Evolutionary conservation across 371 early-diverging fungal species (phyloP).

Genomic region (Mortierella sp.): DNA sequence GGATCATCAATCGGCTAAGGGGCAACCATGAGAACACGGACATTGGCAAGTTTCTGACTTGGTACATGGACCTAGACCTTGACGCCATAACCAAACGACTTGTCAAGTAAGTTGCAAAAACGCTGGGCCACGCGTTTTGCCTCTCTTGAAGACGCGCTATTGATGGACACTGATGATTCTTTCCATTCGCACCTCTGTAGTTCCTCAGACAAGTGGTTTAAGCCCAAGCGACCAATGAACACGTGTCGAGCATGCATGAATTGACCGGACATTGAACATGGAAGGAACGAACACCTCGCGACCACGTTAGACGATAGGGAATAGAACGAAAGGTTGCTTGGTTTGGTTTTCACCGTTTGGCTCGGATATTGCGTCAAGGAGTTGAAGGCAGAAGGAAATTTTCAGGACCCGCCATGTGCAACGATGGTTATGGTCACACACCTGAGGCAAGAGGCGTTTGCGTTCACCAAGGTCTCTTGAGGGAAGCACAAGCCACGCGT

Average conservation of each 20-base stretch:
- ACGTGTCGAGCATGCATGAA: slow-evolving; percentile 26
- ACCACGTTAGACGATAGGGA: too few species aligned
- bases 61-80: slow-evolving; percentile 74
- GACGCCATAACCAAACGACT: slow-evolving; percentile 67
- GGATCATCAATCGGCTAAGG: slow-evolving; percentile 45
- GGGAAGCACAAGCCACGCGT: too few species aligned
- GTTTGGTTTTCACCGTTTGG: too few species aligned
- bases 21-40: slow-evolving; percentile 90
- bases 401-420: too few species aligned
- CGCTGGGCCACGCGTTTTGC: neutral
- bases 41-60: slow-evolving; percentile 81
- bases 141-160: neutral
- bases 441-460: too few species aligned
- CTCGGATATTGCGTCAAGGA: too few species aligned
- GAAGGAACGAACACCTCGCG: too few species aligned
- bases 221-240: slow-evolving; percentile 8
- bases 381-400: too few species aligned
- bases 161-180: too few species aligned
- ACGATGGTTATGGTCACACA: too few species aligned
- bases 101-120: slow-evolving; percentile 32
- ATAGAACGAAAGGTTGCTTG: too few species aligned
- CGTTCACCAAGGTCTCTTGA: too few species aligned
- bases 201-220: slow-evolving; percentile 35
- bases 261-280: slow-evolving; percentile 34
- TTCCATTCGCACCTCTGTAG: slow-evolving; percentile 7